Evolutionary conservation across 805 yeast genomes (phyloP), one percentile per base, ranked within the genome.

Genomic region (Yueomyces sinensis): DNA sequence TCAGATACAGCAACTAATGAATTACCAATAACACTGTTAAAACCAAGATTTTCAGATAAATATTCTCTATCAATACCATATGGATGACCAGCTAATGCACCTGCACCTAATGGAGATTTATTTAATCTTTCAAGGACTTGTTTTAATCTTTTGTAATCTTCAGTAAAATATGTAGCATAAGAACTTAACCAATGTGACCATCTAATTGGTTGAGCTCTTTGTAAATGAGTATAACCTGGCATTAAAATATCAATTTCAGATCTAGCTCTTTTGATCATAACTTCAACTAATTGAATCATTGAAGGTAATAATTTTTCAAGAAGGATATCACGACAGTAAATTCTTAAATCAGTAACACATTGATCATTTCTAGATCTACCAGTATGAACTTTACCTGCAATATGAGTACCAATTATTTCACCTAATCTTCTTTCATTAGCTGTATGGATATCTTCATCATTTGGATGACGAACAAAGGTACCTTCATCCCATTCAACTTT

Each of bases 181-280:
- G 84, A 76, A 45, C 89, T 74, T 45, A 91, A 67, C 95, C 96
- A 89, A 58, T 91, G 99, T 1, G 96, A 69, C 99, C 99, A 91
- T 63, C 99, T 75, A 52, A 91, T 91, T n/a, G 99, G 99, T 62
- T 87, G 99, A 2, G 97, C 97, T 58, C 95, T 81, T 68, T 91
- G 98, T 56, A 91, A 66, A 63, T 91, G 99, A 13, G 99, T 91
- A 65, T 91, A 91, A 30, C 99, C 99, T 9, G 99, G 99, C 97
- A 91, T 91, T 53, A 91, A 69, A 15, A 80, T 81, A 47, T 81
- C 94, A 39, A 91, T 82, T 62, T 91, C 99, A 24, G 68, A 56
- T 50, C 74, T 78, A 4, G 94, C 95, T 53, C 99, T 74, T 37
- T 66, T 66, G 30, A 75, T 52, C 45, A 91, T 70, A 15, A 77